These are phyloP conservation scores for Sporothrix humicola DNA, from an alignment of 2,329 filamentous ascomycete genomes.

Conservation along the genomic window DNA sequence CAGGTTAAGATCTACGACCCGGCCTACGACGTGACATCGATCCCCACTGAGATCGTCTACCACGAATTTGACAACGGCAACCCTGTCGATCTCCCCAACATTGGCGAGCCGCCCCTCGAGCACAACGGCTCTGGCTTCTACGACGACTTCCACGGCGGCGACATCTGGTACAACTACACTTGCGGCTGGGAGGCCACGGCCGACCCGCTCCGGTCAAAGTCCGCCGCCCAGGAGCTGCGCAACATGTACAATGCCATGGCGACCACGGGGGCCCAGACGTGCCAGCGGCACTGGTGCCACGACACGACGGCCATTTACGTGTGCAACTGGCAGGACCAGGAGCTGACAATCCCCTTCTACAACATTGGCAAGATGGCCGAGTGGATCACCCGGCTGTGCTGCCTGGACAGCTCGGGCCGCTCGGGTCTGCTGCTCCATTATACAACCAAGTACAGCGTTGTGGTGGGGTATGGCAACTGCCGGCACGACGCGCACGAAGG, in stretches of 20 bases:
- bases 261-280: not conserved
- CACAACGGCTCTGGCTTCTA: constrained; percentile 26
- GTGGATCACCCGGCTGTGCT: constrained; percentile 34
- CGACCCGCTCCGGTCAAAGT: not conserved
- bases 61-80: constrained; percentile 21
- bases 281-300: constrained; percentile 33
- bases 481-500: not conserved
- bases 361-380: constrained; percentile 35
- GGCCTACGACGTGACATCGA: not conserved
- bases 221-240: constrained; percentile 26
- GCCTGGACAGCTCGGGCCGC: constrained; percentile 30
- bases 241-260: constrained; percentile 21
- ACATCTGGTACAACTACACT: constrained; percentile 27
- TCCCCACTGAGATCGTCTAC: not conserved
- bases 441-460: constrained; percentile 26
- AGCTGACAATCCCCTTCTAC: constrained; percentile 31
- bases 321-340: constrained; percentile 32
- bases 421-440: constrained; percentile 35
- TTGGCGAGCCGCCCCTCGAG: constrained; percentile 19
- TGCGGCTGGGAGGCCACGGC: constrained; percentile 33
- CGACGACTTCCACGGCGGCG: constrained; percentile 20
- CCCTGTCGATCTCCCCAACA: constrained; percentile 32
- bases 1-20: constrained; percentile 16
- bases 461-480: constrained; percentile 36
- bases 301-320: constrained; percentile 36